These are phyloP conservation scores for Tubosaeta brunneosetosa DNA, from an alignment of 768 basidiomycete genomes.

Conservation along the genomic window DNA sequence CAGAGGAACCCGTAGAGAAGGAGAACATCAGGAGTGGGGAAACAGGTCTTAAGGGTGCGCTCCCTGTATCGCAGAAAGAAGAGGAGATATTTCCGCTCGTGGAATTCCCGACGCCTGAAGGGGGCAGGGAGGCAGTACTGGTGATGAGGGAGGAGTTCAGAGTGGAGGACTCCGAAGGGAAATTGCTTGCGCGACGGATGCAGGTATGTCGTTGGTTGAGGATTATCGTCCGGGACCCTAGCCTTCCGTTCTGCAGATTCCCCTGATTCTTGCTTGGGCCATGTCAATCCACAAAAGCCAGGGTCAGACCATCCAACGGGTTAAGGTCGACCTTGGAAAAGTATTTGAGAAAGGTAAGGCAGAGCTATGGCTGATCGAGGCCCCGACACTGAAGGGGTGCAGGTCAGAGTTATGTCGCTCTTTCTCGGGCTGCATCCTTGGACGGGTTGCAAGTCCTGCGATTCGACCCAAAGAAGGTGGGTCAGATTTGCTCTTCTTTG, in stretches of 20 bases:
- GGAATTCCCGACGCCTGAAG: constrained; percentile 40
- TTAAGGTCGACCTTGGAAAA: constrained; percentile 58
- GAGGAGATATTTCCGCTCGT: constrained; percentile 44
- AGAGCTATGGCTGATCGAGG: too few species aligned
- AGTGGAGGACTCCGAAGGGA: constrained; percentile 50
- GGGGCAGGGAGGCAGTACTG: constrained; percentile 42
- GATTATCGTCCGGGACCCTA: background rate
- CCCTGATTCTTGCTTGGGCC: constrained; percentile 73
- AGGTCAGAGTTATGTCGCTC: constrained; percentile 48
- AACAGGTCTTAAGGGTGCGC: constrained; percentile 19
- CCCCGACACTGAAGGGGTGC: background rate
- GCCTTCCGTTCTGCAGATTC: constrained; percentile 40
- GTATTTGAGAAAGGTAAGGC: constrained; percentile 57
- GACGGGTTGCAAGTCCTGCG: constrained; percentile 51
- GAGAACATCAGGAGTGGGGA: constrained; percentile 29
- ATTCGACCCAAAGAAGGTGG: constrained; percentile 50
- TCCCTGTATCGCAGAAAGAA: constrained; percentile 32
- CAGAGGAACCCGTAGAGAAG: constrained; percentile 21
- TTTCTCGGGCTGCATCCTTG: constrained; percentile 49
- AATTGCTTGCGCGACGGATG: constrained; percentile 43
- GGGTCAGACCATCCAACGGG: constrained; percentile 65
- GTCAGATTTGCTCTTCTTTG: background rate
- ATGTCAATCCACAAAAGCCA: constrained; percentile 79
- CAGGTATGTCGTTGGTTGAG: constrained; percentile 28
- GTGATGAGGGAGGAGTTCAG: constrained; percentile 50